Evolutionary conservation across 257 asterid genomes (phyloP).

Genomic region (Euphrasia confusa): DNA sequence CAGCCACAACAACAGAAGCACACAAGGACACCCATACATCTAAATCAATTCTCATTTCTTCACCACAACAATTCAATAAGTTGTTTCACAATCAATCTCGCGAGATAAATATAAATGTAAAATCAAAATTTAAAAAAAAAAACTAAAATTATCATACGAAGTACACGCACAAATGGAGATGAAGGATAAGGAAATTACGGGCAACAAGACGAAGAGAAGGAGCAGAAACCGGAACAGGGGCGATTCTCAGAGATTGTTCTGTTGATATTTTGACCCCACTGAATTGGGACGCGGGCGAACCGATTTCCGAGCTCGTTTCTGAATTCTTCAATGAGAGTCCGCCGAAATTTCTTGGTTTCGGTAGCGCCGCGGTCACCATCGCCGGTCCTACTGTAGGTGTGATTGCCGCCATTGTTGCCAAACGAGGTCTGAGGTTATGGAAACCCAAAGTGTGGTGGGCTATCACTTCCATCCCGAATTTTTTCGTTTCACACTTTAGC

Average conservation of each 20-base stretch:
- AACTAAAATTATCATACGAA: too few species aligned
- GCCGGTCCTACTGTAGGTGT: too few species aligned
- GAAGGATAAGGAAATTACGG: constrained; percentile 36
- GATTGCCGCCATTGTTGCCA: neutral
- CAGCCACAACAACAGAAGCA: neutral
- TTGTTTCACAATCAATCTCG: too few species aligned
- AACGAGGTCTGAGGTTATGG: too few species aligned
- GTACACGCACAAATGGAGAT: neutral
- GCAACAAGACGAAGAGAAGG: constrained; percentile 61
- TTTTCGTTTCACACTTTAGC: too few species aligned
- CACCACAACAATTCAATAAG: neutral
- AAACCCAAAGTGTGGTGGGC: too few species aligned
- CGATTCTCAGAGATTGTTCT: constrained; percentile 25
- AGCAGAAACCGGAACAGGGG: constrained; percentile 29
- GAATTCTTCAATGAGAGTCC: neutral
- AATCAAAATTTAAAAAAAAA: too few species aligned
- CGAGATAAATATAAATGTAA: neutral
- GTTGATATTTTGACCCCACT: constrained; percentile 57
- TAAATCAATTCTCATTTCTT: neutral
- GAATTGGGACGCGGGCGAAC: constrained; percentile 49
- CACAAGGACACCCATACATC: neutral
- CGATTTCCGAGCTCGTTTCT: constrained; percentile 27
- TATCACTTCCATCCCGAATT: too few species aligned
- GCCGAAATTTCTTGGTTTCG: too few species aligned
- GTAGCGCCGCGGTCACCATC: too few species aligned